These are phyloP conservation scores for Paracoccidioides lutzii DNA, from an alignment of 2,329 filamentous ascomycete genomes.

Conservation along the genomic window DNA sequence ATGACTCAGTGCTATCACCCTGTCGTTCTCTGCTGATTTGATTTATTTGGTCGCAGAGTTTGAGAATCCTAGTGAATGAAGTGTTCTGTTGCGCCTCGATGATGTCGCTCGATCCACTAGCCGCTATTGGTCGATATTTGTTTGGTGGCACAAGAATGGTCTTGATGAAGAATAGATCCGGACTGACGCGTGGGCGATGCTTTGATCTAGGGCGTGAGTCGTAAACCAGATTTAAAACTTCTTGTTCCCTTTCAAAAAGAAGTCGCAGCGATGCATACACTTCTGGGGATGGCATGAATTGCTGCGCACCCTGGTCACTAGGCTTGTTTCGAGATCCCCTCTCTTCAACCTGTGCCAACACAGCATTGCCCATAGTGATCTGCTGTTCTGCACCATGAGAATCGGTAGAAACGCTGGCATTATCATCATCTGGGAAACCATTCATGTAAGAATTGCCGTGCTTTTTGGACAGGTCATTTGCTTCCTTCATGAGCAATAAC, in stretches of 20 bases:
- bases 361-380: conserved; percentile 40
- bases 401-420: conserved; percentile 47
- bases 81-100: conserved; percentile 80
- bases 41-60: conserved; percentile 58
- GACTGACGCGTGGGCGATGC: conserved; percentile 45
- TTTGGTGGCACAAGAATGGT: conserved; percentile 84
- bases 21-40: conserved; percentile 60
- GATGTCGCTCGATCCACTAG: conserved; percentile 66
- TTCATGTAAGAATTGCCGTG: conserved; percentile 14
- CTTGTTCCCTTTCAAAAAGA: conserved; percentile 76
- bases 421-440: conserved; percentile 16
- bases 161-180: conserved; percentile 91
- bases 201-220: conserved; percentile 55
- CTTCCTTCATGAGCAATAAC: conserved; percentile 46
- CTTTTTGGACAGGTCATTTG: conserved; percentile 27
- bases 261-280: conserved; percentile 65
- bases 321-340: conserved; percentile 21
- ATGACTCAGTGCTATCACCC: conserved; percentile 30
- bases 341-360: conserved; percentile 21
- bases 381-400: conserved; percentile 46
- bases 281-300: conserved; percentile 72
- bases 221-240: conserved; percentile 75
- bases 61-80: conserved; percentile 74
- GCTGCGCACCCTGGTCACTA: conserved; percentile 39
- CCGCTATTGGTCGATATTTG: conserved; percentile 74